Evolutionary conservation across 306 rosid species (phyloP), one percentile per base, ranked within the genome.

Genomic region (Gastrolobium bilobum): DNA sequence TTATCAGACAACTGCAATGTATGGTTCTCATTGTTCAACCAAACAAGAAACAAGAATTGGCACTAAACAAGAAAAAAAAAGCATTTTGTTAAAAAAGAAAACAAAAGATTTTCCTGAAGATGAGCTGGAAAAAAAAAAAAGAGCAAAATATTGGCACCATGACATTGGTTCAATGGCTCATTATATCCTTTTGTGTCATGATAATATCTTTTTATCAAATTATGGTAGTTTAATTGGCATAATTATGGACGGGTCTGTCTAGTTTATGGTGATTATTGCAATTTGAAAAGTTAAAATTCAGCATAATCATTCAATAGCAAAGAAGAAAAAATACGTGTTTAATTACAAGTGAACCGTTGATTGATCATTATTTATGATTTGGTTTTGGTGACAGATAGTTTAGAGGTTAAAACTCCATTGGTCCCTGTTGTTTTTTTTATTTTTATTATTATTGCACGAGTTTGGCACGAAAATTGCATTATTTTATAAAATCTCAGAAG

Each of bases 201-300:
- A 60, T 74, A 44, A 62, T 75, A 11, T 31, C 14, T 62, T n/a
- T 31, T 50, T 63, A 42, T 53, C 70, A 6, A 77, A 54, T 54
- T 47, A 71, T 56, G 52, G 61, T 62, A 71, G 29, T 56, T n/a
- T n/a, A n/a, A n/a, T 68, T 82, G 77, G 71, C 46, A 64, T 58
- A 78, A 78, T 68, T 68, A 78, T 67, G 62, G 47, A 76, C 35
- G 81, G 61, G 63, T 53, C 42, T 51, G 30, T 42, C 67, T 35
- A 3, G 47, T 46, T 64, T 77, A 7, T 33, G 4, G 57, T 77
- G 54, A 82, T 77, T 43, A 82, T 71, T 83, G 59, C 80, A 64
- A 47, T 35, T 78, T 83, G 64, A 71, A 77, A 82, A 77, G 82
- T 77, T 63, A 52, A 7, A 63, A 71, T 26, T 71, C 60, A 40